Evolutionary conservation across 176 grass and related monocot species (phyloP).

Genomic region (Leersia perrieri): DNA sequence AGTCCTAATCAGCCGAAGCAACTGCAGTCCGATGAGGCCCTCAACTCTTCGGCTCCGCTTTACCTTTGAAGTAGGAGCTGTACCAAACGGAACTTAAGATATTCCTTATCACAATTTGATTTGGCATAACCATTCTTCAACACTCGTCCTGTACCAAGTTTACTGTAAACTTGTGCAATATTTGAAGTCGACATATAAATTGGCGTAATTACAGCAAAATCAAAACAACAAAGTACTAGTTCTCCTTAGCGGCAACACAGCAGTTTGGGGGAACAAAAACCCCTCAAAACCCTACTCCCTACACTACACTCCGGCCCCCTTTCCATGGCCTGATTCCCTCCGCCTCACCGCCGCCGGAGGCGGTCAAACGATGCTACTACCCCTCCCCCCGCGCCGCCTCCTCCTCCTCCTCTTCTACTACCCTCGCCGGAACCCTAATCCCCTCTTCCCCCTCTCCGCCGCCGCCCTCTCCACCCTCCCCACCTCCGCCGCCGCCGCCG

Average conservation of each 20-base stretch:
- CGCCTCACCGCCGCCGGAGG: constrained; percentile 46
- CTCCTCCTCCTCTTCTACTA: constrained; percentile 1
- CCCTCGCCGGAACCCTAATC: constrained; percentile 27
- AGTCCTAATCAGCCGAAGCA: no score
- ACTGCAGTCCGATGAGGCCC: no score
- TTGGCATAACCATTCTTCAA: no score
- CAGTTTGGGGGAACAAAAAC: constrained; percentile 10
- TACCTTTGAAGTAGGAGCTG: no score
- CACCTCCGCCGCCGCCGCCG: not conserved
- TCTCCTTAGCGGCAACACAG: no score
- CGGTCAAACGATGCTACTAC: constrained; percentile 55
- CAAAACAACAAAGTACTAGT: not conserved
- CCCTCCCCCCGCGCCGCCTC: constrained; percentile 23
- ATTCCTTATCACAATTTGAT: no score
- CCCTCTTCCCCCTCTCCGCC: not conserved
- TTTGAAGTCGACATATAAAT: no score
- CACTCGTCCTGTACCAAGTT: no score
- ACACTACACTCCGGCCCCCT: not conserved
- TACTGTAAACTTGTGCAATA: no score
- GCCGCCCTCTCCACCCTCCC: constrained; percentile 28
- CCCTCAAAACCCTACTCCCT: constrained; percentile 65
- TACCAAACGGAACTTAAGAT: no score
- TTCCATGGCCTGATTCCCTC: constrained; percentile 48
- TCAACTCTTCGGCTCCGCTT: no score
- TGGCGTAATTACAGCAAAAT: no score